Evolutionary conservation across 2,329 filamentous ascomycete species (phyloP), one percentile per base, ranked within the genome.

Genomic region (Ceratocystis colombiana): DNA sequence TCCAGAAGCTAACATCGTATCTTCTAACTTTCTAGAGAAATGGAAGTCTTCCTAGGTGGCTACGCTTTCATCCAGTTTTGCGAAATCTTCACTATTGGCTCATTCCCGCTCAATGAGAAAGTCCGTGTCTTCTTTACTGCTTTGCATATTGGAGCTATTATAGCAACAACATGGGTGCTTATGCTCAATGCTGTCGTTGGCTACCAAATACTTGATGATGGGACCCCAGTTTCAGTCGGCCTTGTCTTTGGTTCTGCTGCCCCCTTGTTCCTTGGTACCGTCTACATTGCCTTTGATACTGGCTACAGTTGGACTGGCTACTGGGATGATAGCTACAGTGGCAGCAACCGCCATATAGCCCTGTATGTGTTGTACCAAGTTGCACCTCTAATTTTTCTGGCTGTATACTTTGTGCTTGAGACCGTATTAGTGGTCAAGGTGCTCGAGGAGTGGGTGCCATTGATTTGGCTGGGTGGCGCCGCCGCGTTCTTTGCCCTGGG

Each of bases 351-450:
- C 69, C 85, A 89, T 70, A 90, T 96, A 72, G 88, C 89, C 15
- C 86, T 99, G 59, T 99, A 99, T 74, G 90, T 96, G 12, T 81
- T 97, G 7, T 99, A 97, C 74, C 90, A 96, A 75, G 84, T 99
- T 10, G 84, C 87, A 8, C 94, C 94, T 1, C 81, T 99, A 67
- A 78, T 97, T 61, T 96, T 96, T 77, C 79, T 97, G n/a, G 86
- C 92, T 68, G 81, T 88, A 64, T 99, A 89, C 79, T 96, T 90
- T 76, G 77, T 91, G 25, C 81, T 97, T 50, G 93, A 97, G 75
- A 77, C 87, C 0, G 81, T 94, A 68, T 82, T 99, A 50, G 94
- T 99, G 33, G 77, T 97, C 41, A 83, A 87, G 69, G 83, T 99
- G 6, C 84, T 99, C 1, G 91, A 91, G 67, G 94, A 99, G 78